phyloP scores from a whole-genome alignment of 2,329 filamentous ascomycete species.

The Talaromyces funiculosus region DNA sequence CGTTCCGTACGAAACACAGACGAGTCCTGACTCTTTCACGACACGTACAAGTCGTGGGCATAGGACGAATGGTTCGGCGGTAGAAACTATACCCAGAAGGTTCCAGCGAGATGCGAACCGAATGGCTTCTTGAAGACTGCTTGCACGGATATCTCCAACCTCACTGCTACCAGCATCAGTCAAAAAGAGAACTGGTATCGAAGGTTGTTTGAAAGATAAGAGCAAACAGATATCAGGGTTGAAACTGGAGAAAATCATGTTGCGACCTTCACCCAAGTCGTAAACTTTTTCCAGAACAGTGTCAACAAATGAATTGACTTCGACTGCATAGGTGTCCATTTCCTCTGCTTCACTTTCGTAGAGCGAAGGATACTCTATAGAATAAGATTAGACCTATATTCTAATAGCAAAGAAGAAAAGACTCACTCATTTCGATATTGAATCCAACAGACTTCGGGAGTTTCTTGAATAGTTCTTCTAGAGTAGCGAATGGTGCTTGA shows the following conservation, averaged over 20 bases:
- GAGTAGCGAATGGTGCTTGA: slow-evolving; percentile 88
- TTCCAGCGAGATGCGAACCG: slow-evolving; percentile 95
- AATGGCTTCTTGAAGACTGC: slow-evolving; percentile 89
- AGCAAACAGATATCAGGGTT: slow-evolving; percentile 95
- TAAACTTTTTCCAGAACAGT: slow-evolving; percentile 88
- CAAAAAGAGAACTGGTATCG: slow-evolving; percentile 90
- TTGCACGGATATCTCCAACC: slow-evolving; percentile 84
- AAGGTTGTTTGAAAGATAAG: slow-evolving; percentile 93
- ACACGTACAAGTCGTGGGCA: slow-evolving; percentile 84
- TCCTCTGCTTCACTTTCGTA: slow-evolving; percentile 91
- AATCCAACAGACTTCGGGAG: slow-evolving; percentile 80
- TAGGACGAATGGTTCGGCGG: slow-evolving; percentile 81
- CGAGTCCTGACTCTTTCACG: slow-evolving; percentile 87
- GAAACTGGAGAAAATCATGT: slow-evolving; percentile 95
- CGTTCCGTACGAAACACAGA: slow-evolving; percentile 91
- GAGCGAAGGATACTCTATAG: slow-evolving; percentile 83
- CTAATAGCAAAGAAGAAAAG: not conserved
- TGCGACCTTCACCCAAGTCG: slow-evolving; percentile 71
- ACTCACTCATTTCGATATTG: slow-evolving; percentile 87
- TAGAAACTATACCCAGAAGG: slow-evolving; percentile 79
- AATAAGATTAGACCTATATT: not conserved
- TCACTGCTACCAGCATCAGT: slow-evolving; percentile 77
- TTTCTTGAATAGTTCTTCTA: slow-evolving; percentile 87
- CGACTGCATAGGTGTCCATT: slow-evolving; percentile 93
- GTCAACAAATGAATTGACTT: slow-evolving; percentile 94